phyloP scores from a whole-genome alignment of 176 grass and related monocot species.

The Bolboschoenus planiculmis region DNA sequence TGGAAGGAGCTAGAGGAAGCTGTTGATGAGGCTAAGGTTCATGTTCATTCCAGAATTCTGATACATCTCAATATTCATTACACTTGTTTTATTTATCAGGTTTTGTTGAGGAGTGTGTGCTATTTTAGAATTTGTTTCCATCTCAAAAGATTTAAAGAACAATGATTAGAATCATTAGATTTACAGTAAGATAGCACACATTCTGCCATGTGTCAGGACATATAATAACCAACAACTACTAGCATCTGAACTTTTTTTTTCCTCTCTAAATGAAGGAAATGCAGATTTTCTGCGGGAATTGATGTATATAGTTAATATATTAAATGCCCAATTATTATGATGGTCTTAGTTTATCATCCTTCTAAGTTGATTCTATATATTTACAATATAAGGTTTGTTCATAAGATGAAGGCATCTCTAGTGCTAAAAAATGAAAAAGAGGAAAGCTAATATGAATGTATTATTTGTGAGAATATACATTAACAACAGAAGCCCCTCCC shows the following conservation, averaged over 20 bases:
- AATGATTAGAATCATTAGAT: background rate
- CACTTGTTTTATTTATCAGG: background rate
- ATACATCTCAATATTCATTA: background rate
- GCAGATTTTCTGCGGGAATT: background rate
- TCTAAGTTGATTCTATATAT: background rate
- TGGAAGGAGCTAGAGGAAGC: constrained; percentile 76
- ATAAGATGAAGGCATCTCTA: background rate
- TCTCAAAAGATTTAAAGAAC: background rate
- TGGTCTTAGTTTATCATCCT: background rate
- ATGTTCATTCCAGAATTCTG: background rate
- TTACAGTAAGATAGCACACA: background rate
- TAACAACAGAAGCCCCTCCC: background rate
- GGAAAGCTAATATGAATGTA: background rate
- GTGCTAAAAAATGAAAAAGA: background rate
- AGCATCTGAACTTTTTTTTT: background rate
- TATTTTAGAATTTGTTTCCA: background rate
- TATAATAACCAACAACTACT: background rate
- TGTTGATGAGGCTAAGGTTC: constrained; percentile 88
- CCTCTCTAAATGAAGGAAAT: background rate
- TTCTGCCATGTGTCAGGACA: background rate
- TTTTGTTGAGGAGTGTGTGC: background rate
- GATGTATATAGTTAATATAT: background rate
- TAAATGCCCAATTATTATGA: background rate
- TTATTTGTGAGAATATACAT: background rate
- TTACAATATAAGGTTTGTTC: background rate